Evolutionary conservation across 345 rosid genomes (phyloP), one percentile per base, ranked within the genome.

Genomic region (Eucalyptus curtisii): DNA sequence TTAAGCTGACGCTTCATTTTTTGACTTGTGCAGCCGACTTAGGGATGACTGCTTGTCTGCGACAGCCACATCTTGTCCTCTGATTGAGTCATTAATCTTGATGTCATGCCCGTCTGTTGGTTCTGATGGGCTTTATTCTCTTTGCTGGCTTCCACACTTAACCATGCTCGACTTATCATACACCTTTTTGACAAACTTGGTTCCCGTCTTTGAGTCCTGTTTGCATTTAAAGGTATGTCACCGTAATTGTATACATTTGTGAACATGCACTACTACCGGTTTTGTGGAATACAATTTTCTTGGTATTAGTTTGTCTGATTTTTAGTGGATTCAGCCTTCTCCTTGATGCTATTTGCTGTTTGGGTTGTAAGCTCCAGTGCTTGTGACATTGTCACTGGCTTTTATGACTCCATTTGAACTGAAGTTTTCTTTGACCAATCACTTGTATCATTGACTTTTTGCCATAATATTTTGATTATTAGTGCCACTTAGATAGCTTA

Each of bases 51-150:
- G 95, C 94, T 92, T 98, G 91, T 94, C 96, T 88, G 97, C 98
- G 45, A 96, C 99, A 84, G 91, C 96, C 87, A 92, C 89, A 84
- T 95, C 99, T 47, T 98, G 99, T 92, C 96, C 96, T 33, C 91
- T 96, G 87, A 95, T 98, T 19, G 96, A 95, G 90, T 95, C 99
- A 44, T 91, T 98, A 89, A 96, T 97, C 89, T 90, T 98, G 91
- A 98, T 96, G 99, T 97, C 99, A 27, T 98, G 99, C 93, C 96
- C 94, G 13, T 94, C 97, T 79, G 93, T 98, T 89, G 97, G 99
- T 90, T 88, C 94, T 88, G 97, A 93, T 64, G 99, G 99, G 86
- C 96, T 96, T 89, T 93, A 92, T 88, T 94, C 99, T 88, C 92
- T 98, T 93, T 55, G 91, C 10, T 89, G 92, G 89, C 98, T 98